Conservation (phyloP, 2,329 filamentous ascomycete species). For the Alternaria atra region DNA sequence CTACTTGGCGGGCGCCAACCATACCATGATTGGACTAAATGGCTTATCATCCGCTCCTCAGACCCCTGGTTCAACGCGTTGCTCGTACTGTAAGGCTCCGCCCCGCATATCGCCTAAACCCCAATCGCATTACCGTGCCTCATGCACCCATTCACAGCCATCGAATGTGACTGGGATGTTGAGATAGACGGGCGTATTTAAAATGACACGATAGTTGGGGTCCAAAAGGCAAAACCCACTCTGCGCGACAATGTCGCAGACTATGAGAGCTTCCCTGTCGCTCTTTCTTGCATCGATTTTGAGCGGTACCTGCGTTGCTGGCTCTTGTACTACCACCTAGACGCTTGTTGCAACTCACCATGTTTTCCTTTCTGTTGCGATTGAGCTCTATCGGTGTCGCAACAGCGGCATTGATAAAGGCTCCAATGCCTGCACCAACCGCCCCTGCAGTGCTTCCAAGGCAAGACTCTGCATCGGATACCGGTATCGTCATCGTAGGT, state of each 20-base stretch:
- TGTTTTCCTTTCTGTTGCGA: not conserved
- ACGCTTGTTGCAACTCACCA: not conserved
- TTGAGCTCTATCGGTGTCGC: not conserved
- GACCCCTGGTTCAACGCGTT: not conserved
- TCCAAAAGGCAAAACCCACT: slow-evolving; percentile 2
- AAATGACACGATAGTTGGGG: slow-evolving; percentile 11
- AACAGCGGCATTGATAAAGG: not conserved
- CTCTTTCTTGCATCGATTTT: not conserved
- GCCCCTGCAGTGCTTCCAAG: slow-evolving; percentile 8
- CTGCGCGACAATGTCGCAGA: not conserved
- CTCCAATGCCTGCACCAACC: not conserved
- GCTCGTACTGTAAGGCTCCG: not conserved
- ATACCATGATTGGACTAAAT: not conserved
- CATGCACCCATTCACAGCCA: not conserved
- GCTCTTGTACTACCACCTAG: not conserved
- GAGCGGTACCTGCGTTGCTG: not conserved
- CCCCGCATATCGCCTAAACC: slow-evolving; percentile 6
- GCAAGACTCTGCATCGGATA: not conserved
- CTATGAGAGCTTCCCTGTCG: not conserved
- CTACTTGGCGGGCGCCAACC: slow-evolving; percentile 5
- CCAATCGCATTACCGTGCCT: not conserved
- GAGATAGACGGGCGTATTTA: not conserved
- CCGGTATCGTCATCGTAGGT: not conserved
- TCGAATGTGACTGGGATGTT: not conserved
- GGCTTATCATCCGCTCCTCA: not conserved